Evolutionary conservation across 371 early-diverging fungal genomes (phyloP).

Genomic region (Massospora cicadina): DNA sequence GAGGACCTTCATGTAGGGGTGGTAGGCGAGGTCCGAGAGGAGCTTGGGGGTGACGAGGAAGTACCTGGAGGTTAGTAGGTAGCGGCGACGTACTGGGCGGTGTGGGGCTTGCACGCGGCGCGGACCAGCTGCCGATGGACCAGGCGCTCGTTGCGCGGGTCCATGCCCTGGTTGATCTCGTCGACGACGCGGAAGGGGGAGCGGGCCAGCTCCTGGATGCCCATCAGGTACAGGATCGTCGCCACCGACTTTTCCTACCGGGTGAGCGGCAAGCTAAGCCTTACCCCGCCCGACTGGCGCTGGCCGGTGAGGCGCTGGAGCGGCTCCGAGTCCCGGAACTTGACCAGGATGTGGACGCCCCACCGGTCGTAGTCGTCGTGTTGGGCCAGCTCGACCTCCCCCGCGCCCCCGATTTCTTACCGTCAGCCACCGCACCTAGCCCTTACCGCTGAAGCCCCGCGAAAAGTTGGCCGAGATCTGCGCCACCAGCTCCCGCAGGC

Average conservation of each 20-base stretch:
- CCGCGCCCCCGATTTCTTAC: conserved; percentile 58
- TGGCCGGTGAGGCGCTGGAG: conserved; percentile 75
- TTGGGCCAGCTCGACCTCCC: conserved; percentile 54
- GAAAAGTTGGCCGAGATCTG: conserved; percentile 51
- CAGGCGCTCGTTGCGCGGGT: conserved; percentile 91
- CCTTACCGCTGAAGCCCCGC: conserved; percentile 42
- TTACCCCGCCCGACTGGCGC: conserved; percentile 93
- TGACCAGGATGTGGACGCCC: conserved; percentile 91
- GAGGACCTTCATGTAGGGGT: conserved; percentile 78
- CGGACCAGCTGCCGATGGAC: conserved; percentile 87
- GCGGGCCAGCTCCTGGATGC: conserved; percentile 72
- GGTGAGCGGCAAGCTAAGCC: conserved; percentile 10
- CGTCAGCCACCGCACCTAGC: neutral
- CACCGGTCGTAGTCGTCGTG: conserved; percentile 78
- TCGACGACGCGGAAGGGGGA: conserved; percentile 98
- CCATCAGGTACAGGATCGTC: conserved; percentile 93
- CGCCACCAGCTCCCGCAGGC: conserved; percentile 31
- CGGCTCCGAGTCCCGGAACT: conserved; percentile 73
- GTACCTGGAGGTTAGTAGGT: conserved; percentile 32
- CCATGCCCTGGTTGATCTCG: conserved; percentile 99
- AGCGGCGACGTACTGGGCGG: conserved; percentile 37
- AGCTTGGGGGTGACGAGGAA: conserved; percentile 99
- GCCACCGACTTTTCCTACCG: conserved; percentile 73
- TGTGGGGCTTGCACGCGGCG: conserved; percentile 37
- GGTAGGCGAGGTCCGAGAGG: conserved; percentile 86